Evolutionary conservation across 306 rosid genomes (phyloP).

Genomic region (Ammopiptanthus mongolicus): DNA sequence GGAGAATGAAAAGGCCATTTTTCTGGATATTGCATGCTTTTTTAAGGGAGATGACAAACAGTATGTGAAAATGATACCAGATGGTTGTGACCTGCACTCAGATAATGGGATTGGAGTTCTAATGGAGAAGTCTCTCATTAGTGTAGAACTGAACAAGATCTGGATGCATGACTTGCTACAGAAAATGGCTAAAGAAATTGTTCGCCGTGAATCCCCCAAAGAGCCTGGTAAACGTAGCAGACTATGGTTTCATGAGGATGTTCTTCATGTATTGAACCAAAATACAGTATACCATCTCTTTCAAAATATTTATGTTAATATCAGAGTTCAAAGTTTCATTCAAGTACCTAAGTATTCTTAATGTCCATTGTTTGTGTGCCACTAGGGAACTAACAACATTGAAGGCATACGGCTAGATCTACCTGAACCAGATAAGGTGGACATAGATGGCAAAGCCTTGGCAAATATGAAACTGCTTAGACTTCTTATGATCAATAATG

Average conservation of each 20-base stretch:
- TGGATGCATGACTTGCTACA: constrained; percentile 35
- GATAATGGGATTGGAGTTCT: not conserved
- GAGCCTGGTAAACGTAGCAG: constrained; percentile 11
- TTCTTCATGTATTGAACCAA: not conserved
- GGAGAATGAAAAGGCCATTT: constrained; percentile 6
- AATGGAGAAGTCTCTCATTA: constrained; percentile 13
- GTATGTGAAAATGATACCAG: not conserved
- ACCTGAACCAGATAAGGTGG: not conserved
- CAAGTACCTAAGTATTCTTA: not conserved
- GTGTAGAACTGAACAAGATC: not conserved
- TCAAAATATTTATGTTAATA: not conserved
- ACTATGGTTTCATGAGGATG: constrained; percentile 27
- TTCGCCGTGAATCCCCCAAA: constrained; percentile 8
- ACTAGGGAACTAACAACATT: not conserved
- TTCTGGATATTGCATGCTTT: constrained; percentile 27
- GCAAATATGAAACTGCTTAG: constrained; percentile 15
- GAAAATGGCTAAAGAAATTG: constrained; percentile 29
- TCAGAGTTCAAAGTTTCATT: not conserved
- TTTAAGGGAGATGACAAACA: constrained; percentile 11
- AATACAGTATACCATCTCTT: not conserved
- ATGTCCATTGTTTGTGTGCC: not conserved
- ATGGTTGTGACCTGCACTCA: constrained; percentile 9
- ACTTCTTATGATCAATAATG: not conserved
- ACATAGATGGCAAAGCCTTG: not conserved
- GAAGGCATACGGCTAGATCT: constrained; percentile 8